Percentiles rank a stretch among this genome's conserved stretches.
Evolutionary conservation across 306 rosid genomes (phyloP).

Genomic region (Begonia loranthoides): DNA sequence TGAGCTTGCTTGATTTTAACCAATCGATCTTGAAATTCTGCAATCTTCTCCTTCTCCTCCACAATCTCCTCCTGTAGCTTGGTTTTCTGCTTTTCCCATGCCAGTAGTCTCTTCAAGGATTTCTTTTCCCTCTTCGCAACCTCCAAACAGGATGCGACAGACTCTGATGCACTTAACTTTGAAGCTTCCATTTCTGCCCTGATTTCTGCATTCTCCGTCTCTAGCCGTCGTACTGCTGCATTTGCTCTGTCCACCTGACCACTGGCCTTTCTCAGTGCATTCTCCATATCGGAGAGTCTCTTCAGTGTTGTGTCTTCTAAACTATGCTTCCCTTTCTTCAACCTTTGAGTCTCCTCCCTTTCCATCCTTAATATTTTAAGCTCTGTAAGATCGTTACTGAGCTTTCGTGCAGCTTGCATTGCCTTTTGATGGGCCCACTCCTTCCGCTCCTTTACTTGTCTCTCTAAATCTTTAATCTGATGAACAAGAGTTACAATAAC

Average conservation of each 20-base stretch:
- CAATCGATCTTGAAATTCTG: slow-evolving; percentile 36
- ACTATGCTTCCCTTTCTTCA: slow-evolving; percentile 82
- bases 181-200: slow-evolving; percentile 99
- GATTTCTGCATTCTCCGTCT: slow-evolving; percentile 87
- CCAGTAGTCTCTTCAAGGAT: slow-evolving; percentile 61
- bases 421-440: slow-evolving; percentile 98
- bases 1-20: slow-evolving; percentile 41
- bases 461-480: slow-evolving; percentile 84
- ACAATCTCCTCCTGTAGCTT: slow-evolving; percentile 69
- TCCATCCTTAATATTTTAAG: slow-evolving; percentile 80
- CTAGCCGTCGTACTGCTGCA: slow-evolving; percentile 74
- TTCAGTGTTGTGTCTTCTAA: slow-evolving; percentile 86
- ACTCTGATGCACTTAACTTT: slow-evolving; percentile 89
- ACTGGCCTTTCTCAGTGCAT: slow-evolving; percentile 83
- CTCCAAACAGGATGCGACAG: slow-evolving; percentile 64
- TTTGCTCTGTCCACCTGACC: slow-evolving; percentile 88
- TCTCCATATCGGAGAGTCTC: slow-evolving; percentile 89
- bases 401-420: slow-evolving; percentile 87
- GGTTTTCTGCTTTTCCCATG: slow-evolving; percentile 92
- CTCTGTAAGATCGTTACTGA: slow-evolving; percentile 71
- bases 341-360: slow-evolving; percentile 82
- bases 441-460: slow-evolving; percentile 65
- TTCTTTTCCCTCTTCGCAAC: slow-evolving; percentile 87
- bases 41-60: slow-evolving; percentile 54
- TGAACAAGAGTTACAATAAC: slow-evolving; percentile 53